Base-by-base conservation (phyloP, 805 yeast species). In the Saccharomycopsis sp. region DNA sequence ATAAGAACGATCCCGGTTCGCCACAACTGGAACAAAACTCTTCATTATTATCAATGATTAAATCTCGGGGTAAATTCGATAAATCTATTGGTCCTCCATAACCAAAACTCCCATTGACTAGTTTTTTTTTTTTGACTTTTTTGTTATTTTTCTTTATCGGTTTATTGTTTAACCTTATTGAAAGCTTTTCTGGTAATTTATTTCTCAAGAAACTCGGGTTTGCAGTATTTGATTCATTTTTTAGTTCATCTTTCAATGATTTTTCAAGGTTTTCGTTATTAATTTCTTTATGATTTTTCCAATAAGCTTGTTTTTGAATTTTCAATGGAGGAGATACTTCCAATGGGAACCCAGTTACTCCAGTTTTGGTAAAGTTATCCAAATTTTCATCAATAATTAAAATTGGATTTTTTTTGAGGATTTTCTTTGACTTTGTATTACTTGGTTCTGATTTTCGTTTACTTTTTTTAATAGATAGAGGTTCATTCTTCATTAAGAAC, bases 1-100 rank as follows among this genome's bases (percentile, higher is more conserved):
- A 92, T 19, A 89, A 65, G 51, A 89, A 87, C 21, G 83, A 69
- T 10, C 98, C 98, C 0, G 87, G 66, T 21, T 86, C 84, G 2
- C 94, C 88, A 62, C 98, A 89, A 0, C 92, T 69, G n/a, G 83
- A 66, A 54, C 98, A 89, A 57, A 70, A 88, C 57, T 89, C 98
- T 46, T 88, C 94, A 56, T 89, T 92, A 44, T 61, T 51, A 31
- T 56, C 46, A 15, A 44, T 21, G 3, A 36, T 35, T 19, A 28
- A 26, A 12, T 17, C 21, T 31, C 31, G 26, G 10, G 40, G 41
- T 4, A 25, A 31, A 14, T 25, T 23, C 3, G 37, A 21, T 17
- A 41, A 21, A 26, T 36, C 41, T n/a, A 31, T 15, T 13, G 44
- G 44, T n/a, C 44, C 44, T 6, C 44, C 44, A 36, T 9, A 40